Evolutionary conservation across 2,329 filamentous ascomycete genomes (phyloP), one percentile per base, ranked within the genome.

Genomic region (Byssothecium circinans): DNA sequence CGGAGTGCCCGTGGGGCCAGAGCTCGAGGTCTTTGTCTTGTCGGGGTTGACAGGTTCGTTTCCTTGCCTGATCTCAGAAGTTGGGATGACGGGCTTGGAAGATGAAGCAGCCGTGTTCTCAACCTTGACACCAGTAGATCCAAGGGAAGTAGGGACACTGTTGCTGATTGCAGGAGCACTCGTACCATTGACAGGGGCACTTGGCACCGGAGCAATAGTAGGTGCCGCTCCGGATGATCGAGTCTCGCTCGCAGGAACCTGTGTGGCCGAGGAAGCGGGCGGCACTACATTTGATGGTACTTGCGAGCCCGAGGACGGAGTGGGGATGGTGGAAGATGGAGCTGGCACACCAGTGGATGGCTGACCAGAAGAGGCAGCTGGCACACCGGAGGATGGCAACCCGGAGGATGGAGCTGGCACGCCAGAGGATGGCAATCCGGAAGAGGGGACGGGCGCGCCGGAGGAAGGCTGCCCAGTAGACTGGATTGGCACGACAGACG

Each of bases 51-150:
- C n/a, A 25, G 36, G 36, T 25, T 39, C 36, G 20, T 19, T 25
- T 10, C 36, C 36, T 39, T 39, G 36, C 22, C n/a, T 39, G 36
- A 39, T 25, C 36, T 23, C 19, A 11, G 36, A 39, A 25, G 36
- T 39, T 19, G 36, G 36, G 22, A 39, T 23, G 11, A 23, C 22
- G 20, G 22, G 8, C 22, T 39, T 25, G 36, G 20, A 22, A 22
- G 36, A 39, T 25, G 36, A 15, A 25, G 18, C 12, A 2, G 35
- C 17, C 20, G 5, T 14, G 14, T 32, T 14, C 12, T 32, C 29
- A 32, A n/a, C 12, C 29, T 32, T 32, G 14, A 12, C 29, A 32
- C 7, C 29, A n/a, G 29, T 32, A n/a, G 29, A 32, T 5, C 29
- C 29, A 8, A 32, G 29, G 12, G 29, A 32, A 4, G 29, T 32